Conservation (phyloP, 2,329 filamentous ascomycete species). For the Aspergillus ochraceus region DNA sequence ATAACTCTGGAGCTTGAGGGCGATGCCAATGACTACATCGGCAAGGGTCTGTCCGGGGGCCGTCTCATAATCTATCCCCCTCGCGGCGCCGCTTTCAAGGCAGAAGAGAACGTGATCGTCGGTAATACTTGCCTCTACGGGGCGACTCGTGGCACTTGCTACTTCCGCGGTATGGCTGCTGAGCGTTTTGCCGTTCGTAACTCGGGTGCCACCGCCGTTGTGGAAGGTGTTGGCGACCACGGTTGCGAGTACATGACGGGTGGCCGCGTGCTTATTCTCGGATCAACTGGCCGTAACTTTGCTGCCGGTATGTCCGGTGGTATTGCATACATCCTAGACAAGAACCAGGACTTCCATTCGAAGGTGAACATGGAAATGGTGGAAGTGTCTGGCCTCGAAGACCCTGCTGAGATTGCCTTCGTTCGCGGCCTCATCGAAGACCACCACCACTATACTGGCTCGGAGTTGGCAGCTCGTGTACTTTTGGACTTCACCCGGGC, state of each 20-base stretch:
- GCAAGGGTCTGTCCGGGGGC: constrained; percentile 91
- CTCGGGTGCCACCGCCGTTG: constrained; percentile 92
- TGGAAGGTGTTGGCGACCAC: constrained; percentile 94
- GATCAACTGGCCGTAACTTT: constrained; percentile 91
- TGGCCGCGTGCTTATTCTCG: constrained; percentile 83
- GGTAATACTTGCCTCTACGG: constrained; percentile 96
- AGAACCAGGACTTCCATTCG: constrained; percentile 81
- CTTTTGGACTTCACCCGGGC: constrained; percentile 94
- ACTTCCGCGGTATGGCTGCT: constrained; percentile 94
- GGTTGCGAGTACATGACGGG: constrained; percentile 99
- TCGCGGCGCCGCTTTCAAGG: constrained; percentile 86
- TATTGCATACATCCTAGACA: constrained; percentile 92
- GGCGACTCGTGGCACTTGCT: constrained; percentile 85
- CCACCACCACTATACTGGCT: constrained; percentile 96
- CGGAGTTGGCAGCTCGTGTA: constrained; percentile 88
- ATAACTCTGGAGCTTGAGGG: constrained; percentile 93
- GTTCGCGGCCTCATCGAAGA: constrained; percentile 91
- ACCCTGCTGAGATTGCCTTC: constrained; percentile 85
- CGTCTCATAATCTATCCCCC: constrained; percentile 92
- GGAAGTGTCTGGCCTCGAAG: constrained; percentile 78
- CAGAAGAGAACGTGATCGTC: constrained; percentile 91
- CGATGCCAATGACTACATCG: constrained; percentile 95
- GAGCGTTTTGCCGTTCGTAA: constrained; percentile 97
- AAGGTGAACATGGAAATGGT: constrained; percentile 99
- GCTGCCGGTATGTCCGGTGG: constrained; percentile 98